These are phyloP conservation scores for Aspergillus sergii DNA, from an alignment of 2,329 filamentous ascomycete species.

Conservation along the genomic window DNA sequence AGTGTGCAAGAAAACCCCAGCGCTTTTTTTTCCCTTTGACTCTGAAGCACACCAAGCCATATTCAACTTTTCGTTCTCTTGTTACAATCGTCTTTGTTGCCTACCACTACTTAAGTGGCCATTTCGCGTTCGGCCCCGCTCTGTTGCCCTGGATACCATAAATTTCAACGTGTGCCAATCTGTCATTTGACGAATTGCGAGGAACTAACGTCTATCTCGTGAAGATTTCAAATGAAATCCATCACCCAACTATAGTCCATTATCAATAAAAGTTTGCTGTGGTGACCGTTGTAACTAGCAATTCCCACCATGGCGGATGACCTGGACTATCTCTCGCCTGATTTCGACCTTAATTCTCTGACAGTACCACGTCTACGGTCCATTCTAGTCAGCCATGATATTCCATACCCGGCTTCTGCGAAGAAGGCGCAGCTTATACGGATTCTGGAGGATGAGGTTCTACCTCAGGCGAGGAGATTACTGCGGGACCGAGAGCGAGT, in stretches of 20 bases:
- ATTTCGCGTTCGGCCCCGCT: constrained; percentile 19
- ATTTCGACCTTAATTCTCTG: constrained; percentile 79
- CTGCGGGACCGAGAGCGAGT: constrained; percentile 74
- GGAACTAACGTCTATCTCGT: neutral
- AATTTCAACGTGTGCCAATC: constrained; percentile 13
- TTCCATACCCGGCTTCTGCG: constrained; percentile 82
- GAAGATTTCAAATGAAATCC: neutral
- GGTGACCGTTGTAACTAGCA: constrained; percentile 7
- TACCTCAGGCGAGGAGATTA: constrained; percentile 77
- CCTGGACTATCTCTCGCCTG: constrained; percentile 80
- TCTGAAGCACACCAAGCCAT: neutral
- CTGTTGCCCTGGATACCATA: constrained; percentile 45
- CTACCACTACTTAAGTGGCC: neutral
- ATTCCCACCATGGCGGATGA: constrained; percentile 55
- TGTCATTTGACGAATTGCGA: constrained; percentile 20
- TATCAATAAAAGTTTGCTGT: neutral
- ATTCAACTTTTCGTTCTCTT: neutral
- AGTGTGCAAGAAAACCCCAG: neutral
- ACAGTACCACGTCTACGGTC: constrained; percentile 88
- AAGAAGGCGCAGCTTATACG: constrained; percentile 89
- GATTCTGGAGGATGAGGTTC: constrained; percentile 77
- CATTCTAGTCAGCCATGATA: constrained; percentile 85
- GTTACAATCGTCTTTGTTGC: neutral
- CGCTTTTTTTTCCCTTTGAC: neutral
- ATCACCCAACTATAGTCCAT: neutral